Evolutionary conservation across 352 stramenopile genomes (phyloP).

Genomic region (Phytophthora megakarya): DNA sequence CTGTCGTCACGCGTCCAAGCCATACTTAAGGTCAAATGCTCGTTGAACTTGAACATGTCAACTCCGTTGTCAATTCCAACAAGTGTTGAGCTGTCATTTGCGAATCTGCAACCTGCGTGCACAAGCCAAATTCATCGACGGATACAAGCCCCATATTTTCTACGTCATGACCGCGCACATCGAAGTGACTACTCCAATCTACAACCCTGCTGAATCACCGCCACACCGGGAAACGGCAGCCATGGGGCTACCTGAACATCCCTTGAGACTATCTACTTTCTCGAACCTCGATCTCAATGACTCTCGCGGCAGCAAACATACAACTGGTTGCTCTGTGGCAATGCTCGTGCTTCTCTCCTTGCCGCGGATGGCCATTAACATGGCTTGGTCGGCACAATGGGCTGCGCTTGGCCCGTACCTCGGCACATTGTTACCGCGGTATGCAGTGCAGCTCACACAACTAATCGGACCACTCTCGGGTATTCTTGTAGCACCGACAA

Average conservation of each 20-base stretch:
- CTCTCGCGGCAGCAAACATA: constrained; percentile 28
- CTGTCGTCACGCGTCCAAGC: constrained; percentile 2
- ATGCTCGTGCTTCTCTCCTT: constrained; percentile 76
- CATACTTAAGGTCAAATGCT: constrained; percentile 24
- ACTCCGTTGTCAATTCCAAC: constrained; percentile 4
- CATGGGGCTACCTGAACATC: constrained; percentile 34
- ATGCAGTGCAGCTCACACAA: constrained; percentile 77
- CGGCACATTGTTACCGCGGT: constrained; percentile 64
- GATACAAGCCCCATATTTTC: background rate
- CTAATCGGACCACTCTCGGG: constrained; percentile 72
- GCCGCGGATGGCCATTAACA: constrained; percentile 76
- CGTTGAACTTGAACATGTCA: constrained; percentile 25
- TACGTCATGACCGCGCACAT: constrained; percentile 29
- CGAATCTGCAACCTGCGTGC: constrained; percentile 14
- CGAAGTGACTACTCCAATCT: constrained; percentile 52
- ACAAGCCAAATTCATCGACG: background rate
- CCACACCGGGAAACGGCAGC: constrained; percentile 22
- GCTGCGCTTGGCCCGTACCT: constrained; percentile 71
- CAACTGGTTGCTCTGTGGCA: constrained; percentile 52
- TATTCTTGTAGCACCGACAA: constrained; percentile 68
- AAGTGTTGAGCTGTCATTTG: constrained; percentile 18
- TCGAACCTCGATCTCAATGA: constrained; percentile 40
- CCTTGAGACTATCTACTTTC: constrained; percentile 39
- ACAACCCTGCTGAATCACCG: constrained; percentile 40
- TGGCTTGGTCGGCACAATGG: constrained; percentile 83